Percentiles rank a stretch among this genome's conserved stretches.
phyloP scores from a whole-genome alignment of 2,329 filamentous ascomycete species.

The Verticillium albo-atrum region DNA sequence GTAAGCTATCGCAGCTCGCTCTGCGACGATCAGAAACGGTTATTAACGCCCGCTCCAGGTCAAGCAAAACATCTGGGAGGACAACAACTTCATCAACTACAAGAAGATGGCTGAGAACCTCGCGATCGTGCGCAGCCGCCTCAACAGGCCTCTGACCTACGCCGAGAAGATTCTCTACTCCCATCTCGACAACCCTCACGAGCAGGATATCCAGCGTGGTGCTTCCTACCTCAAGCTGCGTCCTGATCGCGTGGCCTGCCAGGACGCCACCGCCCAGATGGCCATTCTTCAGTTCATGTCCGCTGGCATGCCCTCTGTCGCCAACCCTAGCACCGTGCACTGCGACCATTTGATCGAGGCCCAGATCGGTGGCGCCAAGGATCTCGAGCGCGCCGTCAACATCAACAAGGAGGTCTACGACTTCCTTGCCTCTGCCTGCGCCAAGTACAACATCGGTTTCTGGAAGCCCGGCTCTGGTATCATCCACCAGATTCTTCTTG shows the following conservation, averaged over 20 bases:
- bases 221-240: slow-evolving; percentile 94
- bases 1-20: slow-evolving; percentile 36
- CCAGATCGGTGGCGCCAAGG: slow-evolving; percentile 87
- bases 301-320: slow-evolving; percentile 90
- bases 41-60: slow-evolving; percentile 43
- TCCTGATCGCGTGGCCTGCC: slow-evolving; percentile 96
- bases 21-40: not conserved
- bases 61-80: slow-evolving; percentile 95
- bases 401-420: slow-evolving; percentile 99
- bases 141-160: slow-evolving; percentile 91
- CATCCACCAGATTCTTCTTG: slow-evolving; percentile 96
- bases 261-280: slow-evolving; percentile 99
- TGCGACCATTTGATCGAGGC: slow-evolving; percentile 99
- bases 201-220: slow-evolving; percentile 94
- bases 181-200: slow-evolving; percentile 93
- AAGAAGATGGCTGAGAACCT: slow-evolving; percentile 99
- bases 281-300: slow-evolving; percentile 99
- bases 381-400: slow-evolving; percentile 81
- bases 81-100: slow-evolving; percentile 98
- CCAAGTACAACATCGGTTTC: slow-evolving; percentile 99
- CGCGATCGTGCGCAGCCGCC: slow-evolving; percentile 77
- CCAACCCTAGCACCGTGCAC: slow-evolving; percentile 93
- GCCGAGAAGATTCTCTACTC: slow-evolving; percentile 99
- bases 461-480: slow-evolving; percentile 98
- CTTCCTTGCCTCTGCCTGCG: slow-evolving; percentile 88